phyloP scores from a whole-genome alignment of 2,329 filamentous ascomycete genomes.

The Fusarium liriodendri region DNA sequence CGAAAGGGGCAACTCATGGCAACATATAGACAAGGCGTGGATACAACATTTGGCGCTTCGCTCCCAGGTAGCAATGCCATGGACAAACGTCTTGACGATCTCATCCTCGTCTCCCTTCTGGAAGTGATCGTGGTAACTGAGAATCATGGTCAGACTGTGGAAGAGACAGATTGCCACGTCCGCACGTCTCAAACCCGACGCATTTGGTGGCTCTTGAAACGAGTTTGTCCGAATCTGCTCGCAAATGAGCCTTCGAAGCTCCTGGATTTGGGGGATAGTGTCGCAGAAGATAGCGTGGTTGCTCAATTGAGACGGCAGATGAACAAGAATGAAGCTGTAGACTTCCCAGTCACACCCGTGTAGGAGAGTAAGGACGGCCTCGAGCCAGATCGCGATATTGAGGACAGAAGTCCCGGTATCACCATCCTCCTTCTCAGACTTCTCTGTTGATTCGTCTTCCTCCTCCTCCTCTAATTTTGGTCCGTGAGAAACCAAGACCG shows the following conservation, averaged over 20 bases:
- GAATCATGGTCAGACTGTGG: constrained; percentile 85
- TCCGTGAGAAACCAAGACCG: constrained; percentile 60
- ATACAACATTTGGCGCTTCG: constrained; percentile 92
- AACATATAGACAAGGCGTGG: constrained; percentile 93
- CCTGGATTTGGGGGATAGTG: constrained; percentile 79
- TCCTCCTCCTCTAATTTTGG: constrained; percentile 29
- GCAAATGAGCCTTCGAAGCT: constrained; percentile 80
- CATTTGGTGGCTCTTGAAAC: constrained; percentile 83
- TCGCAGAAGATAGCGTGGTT: constrained; percentile 88
- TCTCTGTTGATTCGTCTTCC: background rate
- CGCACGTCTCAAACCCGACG: constrained; percentile 84
- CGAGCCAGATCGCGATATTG: constrained; percentile 78
- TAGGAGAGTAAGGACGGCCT: constrained; percentile 78
- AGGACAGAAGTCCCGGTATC: constrained; percentile 59
- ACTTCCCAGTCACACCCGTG: constrained; percentile 88
- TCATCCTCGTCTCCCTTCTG: constrained; percentile 89
- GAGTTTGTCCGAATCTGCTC: constrained; percentile 82
- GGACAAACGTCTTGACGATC: constrained; percentile 85
- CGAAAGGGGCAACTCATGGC: constrained; percentile 90
- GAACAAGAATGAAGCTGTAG: constrained; percentile 89
- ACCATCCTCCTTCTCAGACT: constrained; percentile 25
- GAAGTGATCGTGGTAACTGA: constrained; percentile 91
- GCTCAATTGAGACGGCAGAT: constrained; percentile 86
- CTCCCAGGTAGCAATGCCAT: constrained; percentile 86
- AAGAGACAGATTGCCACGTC: constrained; percentile 92